Base-by-base conservation (phyloP, 257 asterid genomes). In the Craterostigma plantagineum region DNA sequence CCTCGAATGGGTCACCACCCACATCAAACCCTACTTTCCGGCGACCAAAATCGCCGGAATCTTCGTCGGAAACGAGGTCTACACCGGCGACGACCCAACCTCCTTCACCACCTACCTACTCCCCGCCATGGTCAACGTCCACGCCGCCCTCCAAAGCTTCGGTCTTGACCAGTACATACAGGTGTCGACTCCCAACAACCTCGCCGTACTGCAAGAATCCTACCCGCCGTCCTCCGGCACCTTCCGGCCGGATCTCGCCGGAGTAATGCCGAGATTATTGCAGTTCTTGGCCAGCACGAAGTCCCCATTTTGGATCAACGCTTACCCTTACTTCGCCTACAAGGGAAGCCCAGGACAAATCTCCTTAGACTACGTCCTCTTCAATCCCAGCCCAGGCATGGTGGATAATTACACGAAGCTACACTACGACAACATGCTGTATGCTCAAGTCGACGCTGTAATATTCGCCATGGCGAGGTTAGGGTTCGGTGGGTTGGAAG, bases 241-340 rank as follows among this genome's bases (percentile, higher is more conserved):
- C 0, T 87, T 87, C 66, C 53, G 63, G 30, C 43, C 58, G 5
- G 86, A 68, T 38, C 68, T 87, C 12, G 52, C n/a, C n/a, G 14
- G 37, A 38, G 60, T 73, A 43, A 76, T 87, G 92, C 66, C 68
- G 18, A 84, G 79, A 45, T 51, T 69, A 14, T 18, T 87, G n/a
- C 69, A 74, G 42, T 87, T 79, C 51, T 38, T 81, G 38, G 61
- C 67, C 0, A 38, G 63, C 11, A 87, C 95, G 0, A 73, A 59
- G 12, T 49, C 91, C 1, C 85, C 95, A 0, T 87, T 87, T 11
- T 79, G 93, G 93, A 79, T 87, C 54, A 82, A 87, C 37, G 93
- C 95, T 0, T 87, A 87, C 64, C 95, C 98, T 0, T 87, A 82
- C 37, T 87, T 87, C 59, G 95, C 98, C 0, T 87, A 79, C 63